These are phyloP conservation scores for Rubroboletus satanas DNA, from an alignment of 768 basidiomycete species.

Conservation along the genomic window DNA sequence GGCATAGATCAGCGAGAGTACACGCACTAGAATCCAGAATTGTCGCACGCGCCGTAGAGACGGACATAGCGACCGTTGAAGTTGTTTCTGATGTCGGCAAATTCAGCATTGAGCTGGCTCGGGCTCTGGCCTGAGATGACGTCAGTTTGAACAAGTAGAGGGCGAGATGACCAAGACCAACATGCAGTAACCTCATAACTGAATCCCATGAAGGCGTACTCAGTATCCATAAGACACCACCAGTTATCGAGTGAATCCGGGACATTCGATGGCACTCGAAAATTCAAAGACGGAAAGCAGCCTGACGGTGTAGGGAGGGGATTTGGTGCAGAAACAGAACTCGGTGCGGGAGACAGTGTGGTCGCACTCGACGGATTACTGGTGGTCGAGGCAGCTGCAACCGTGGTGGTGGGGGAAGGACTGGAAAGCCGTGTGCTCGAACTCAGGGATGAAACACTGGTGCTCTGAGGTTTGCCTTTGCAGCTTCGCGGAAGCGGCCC, in stretches of 20 bases:
- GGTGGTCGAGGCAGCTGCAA: neutral
- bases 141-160: conserved; percentile 1
- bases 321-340: neutral
- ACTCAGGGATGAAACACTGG: neutral
- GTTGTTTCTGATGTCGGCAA: conserved; percentile 52
- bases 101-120: conserved; percentile 48
- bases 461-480: neutral
- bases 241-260: conserved; percentile 47
- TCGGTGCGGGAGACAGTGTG: neutral
- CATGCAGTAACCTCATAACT: conserved; percentile 71
- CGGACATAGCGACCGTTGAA: conserved; percentile 68
- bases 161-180: conserved; percentile 27
- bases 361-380: neutral
- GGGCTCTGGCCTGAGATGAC: conserved; percentile 51
- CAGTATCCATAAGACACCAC: conserved; percentile 63
- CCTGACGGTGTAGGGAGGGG: neutral
- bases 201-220: conserved; percentile 76
- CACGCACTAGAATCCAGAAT: conserved; percentile 37
- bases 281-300: conserved; percentile 44
- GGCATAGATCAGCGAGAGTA: neutral
- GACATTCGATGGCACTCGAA: conserved; percentile 49
- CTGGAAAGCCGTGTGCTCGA: neutral
- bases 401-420: neutral
- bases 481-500: conserved; percentile 14
- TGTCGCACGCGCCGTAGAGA: conserved; percentile 41